Base-by-base conservation (phyloP, 1,284 basidiomycete species). In the Ustilago lituana region DNA sequence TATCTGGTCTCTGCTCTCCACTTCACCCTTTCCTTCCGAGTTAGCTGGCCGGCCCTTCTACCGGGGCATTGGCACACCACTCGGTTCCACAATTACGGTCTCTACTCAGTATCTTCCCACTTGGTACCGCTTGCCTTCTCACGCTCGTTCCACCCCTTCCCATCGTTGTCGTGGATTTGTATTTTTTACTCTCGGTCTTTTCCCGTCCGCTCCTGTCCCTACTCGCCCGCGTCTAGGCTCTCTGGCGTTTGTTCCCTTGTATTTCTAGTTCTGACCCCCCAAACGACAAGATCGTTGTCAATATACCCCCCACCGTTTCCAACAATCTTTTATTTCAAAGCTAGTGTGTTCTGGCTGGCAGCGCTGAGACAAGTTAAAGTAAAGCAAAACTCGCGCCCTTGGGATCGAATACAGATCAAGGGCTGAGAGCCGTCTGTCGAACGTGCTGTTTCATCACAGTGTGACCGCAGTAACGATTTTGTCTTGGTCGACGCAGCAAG, bases 271-370 rank as follows among this genome's bases (percentile, higher is more conserved):
- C 37, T 48, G 40, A 39, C 29, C 37, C 33, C 29, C 22, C 50
- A 55, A 51, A 36, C 55, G 51, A 65, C 62, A 54, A 50, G 41
- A 26, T 55, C 41, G 36, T 65, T 65, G 62, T 58, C 62, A 58
- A 51, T 58, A 59, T 65, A 63, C 61, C 61, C n/a, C n/a, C 58
- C 38, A 31, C 26, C 38, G 36, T 36, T 55, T 24, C 22, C 32
- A 45, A 19, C 46, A 14, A 19, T n/a, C 22, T 33, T 46, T 19
- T n/a, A 8, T 19, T 41, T 22, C 27, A 15, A 15, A 12, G n/a
- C n/a, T n/a, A n/a, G n/a, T n/a, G n/a, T n/a, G n/a, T n/a, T n/a
- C n/a, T n/a, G n/a, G n/a, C n/a, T n/a, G n/a, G n/a, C n/a, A n/a
- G n/a, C n/a, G 27, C 27, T 29, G 27, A 29, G 27, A 29, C 27